Percentiles rank a stretch among this genome's conserved stretches.
Conservation (phyloP, 345 rosid genomes). For the Psidium friedrichsthalianum region DNA sequence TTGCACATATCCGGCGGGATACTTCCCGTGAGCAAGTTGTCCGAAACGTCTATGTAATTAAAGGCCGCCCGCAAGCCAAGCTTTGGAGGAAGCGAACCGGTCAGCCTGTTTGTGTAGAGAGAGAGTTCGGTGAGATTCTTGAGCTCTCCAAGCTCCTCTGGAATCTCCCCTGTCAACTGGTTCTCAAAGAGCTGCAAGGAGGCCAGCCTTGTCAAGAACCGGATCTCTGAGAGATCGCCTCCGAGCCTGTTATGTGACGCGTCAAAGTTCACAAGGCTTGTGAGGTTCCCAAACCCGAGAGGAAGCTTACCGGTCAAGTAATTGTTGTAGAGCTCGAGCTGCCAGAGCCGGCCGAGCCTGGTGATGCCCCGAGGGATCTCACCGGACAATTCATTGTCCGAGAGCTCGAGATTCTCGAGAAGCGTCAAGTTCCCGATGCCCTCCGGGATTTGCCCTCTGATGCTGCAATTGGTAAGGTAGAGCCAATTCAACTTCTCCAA, state of each 20-base stretch:
- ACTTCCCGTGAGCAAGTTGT: slow-evolving; percentile 61
- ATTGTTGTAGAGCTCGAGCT: slow-evolving; percentile 70
- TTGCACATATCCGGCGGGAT: slow-evolving; percentile 82
- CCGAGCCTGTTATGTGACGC: slow-evolving; percentile 48
- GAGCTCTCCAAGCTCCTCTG: slow-evolving; percentile 57
- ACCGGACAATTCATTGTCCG: slow-evolving; percentile 46
- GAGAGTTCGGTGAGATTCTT: slow-evolving; percentile 38
- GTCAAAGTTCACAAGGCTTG: slow-evolving; percentile 40
- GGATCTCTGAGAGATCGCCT: slow-evolving; percentile 52
- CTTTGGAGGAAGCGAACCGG: slow-evolving; percentile 50
- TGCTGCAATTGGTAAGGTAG: slow-evolving; percentile 60
- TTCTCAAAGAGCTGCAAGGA: slow-evolving; percentile 57
- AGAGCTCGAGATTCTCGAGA: slow-evolving; percentile 57
- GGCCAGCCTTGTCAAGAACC: slow-evolving; percentile 29
- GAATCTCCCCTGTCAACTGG: slow-evolving; percentile 55
- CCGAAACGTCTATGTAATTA: slow-evolving; percentile 53
- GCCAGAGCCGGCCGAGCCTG: slow-evolving; percentile 36
- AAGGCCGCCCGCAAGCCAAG: slow-evolving; percentile 58
- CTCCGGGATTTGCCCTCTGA: slow-evolving; percentile 62
- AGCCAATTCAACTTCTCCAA: slow-evolving; percentile 52
- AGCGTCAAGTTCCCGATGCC: slow-evolving; percentile 38
- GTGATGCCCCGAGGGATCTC: slow-evolving; percentile 46
- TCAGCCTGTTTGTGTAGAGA: slow-evolving; percentile 54
- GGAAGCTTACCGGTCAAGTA: slow-evolving; percentile 57
- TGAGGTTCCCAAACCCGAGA: slow-evolving; percentile 43